Evolutionary conservation across 192 early-diverging fungal species (phyloP).

Genomic region (Jimgerdemannia flammicorona): DNA sequence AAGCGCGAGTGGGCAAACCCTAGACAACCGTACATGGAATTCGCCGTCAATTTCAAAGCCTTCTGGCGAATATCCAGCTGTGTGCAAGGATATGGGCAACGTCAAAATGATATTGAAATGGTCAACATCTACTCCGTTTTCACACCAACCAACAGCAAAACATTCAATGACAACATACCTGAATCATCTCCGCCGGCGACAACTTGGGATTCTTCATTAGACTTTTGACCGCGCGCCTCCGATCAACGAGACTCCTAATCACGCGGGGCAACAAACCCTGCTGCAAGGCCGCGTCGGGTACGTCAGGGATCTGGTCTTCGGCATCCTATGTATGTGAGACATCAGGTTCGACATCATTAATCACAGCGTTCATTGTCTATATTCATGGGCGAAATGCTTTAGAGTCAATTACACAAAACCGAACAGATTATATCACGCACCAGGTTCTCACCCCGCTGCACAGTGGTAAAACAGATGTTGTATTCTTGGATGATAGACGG

Average conservation of each 20-base stretch:
- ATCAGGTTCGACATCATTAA: too few species aligned
- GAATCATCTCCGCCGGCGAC: constrained; percentile 43
- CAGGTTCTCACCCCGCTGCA: constrained; percentile 42
- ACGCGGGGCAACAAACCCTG: constrained; percentile 86
- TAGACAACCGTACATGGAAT: constrained; percentile 98
- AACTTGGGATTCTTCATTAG: constrained; percentile 77
- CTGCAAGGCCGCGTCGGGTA: constrained; percentile 61
- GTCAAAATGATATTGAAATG: background rate
- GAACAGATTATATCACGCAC: constrained; percentile 12
- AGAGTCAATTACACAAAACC: background rate
- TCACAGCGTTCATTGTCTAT: background rate
- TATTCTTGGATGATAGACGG: constrained; percentile 99
- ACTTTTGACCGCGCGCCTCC: constrained; percentile 84
- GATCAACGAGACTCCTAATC: constrained; percentile 84
- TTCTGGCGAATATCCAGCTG: constrained; percentile 91
- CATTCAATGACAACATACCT: constrained; percentile 28
- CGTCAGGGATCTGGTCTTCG: constrained; percentile 67
- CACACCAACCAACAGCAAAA: constrained; percentile 22
- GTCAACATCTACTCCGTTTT: constrained; percentile 8
- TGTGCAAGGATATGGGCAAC: background rate
- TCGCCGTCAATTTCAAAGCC: constrained; percentile 96
- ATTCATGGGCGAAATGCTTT: background rate
- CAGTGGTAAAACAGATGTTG: constrained; percentile 99
- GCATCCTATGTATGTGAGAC: constrained; percentile 6
- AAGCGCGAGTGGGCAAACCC: constrained; percentile 92